Percentiles rank a stretch among this genome's conserved stretches.
phyloP scores from a whole-genome alignment of 176 grass and related monocot species.

The Carex cristatella region DNA sequence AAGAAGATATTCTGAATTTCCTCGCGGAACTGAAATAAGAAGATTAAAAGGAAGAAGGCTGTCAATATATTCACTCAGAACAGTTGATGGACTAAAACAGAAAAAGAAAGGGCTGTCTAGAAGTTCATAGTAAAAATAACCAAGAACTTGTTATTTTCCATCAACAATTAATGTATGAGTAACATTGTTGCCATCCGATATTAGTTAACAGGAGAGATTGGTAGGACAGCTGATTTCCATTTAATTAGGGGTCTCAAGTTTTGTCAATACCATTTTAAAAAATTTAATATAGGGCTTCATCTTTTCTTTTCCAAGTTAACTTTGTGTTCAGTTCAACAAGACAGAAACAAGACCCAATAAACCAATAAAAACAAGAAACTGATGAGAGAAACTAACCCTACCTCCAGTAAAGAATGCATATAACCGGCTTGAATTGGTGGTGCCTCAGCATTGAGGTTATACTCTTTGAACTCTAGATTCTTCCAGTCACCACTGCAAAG shows the following conservation, averaged over 20 bases:
- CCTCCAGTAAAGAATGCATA: slow-evolving; percentile 83
- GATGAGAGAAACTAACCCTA: slow-evolving; percentile 23
- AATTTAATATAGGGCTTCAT: slow-evolving; percentile 9
- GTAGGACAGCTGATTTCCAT: background rate
- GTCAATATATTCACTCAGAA: background rate
- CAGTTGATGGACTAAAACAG: background rate
- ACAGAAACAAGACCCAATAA: background rate
- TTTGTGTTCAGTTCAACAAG: background rate
- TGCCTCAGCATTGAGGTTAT: slow-evolving; percentile 70
- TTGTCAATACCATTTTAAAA: background rate
- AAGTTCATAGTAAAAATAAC: background rate
- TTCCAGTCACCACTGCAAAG: slow-evolving; percentile 88
- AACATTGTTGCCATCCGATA: background rate
- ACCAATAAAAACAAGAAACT: background rate
- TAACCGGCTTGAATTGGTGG: slow-evolving; percentile 69
- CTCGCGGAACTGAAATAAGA: slow-evolving; percentile 57
- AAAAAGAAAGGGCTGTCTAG: background rate
- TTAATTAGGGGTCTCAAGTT: background rate
- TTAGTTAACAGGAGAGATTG: background rate
- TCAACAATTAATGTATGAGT: background rate
- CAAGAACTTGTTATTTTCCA: background rate
- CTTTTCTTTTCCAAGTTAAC: background rate
- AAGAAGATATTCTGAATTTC: slow-evolving; percentile 82
- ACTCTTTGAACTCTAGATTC: slow-evolving; percentile 83
- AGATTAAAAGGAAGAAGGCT: background rate